Conservation (phyloP, 768 basidiomycete species). For the Podaxis rugospora region DNA sequence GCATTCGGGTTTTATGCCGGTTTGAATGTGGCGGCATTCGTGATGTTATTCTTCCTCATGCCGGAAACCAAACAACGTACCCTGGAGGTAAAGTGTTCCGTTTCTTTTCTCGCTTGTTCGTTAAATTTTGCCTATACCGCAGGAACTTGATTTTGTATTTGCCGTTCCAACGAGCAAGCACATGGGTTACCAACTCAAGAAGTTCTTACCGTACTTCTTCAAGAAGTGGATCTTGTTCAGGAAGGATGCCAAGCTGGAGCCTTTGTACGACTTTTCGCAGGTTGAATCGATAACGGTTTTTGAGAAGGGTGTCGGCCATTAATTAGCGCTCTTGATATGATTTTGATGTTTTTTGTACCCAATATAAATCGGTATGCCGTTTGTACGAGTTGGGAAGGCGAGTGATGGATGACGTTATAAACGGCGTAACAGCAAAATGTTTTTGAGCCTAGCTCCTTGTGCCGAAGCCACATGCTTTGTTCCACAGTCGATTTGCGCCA, state of each 20-base stretch:
- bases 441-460: background rate
- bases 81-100: constrained; percentile 23
- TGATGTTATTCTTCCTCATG: constrained; percentile 49
- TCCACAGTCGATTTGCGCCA: constrained; percentile 5
- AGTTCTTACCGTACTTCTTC: constrained; percentile 40
- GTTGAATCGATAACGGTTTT: constrained; percentile 39
- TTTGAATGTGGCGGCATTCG: constrained; percentile 41
- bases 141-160: constrained; percentile 40
- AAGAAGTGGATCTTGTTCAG: constrained; percentile 37
- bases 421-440: background rate
- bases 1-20: constrained; percentile 54
- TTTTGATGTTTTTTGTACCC: background rate
- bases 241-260: constrained; percentile 28
- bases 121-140: background rate
- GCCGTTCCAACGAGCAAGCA: constrained; percentile 42
- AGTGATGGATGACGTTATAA: constrained; percentile 3
- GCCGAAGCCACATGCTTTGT: constrained; percentile 3
- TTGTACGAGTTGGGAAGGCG: background rate
- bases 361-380: background rate
- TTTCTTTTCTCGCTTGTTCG: background rate
- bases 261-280: constrained; percentile 46
- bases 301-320: constrained; percentile 36
- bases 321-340: background rate
- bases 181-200: constrained; percentile 32
- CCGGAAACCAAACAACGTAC: constrained; percentile 48